Evolutionary conservation across 768 basidiomycete genomes (phyloP), one percentile per base, ranked within the genome.

Genomic region (Russula dissimulans): DNA sequence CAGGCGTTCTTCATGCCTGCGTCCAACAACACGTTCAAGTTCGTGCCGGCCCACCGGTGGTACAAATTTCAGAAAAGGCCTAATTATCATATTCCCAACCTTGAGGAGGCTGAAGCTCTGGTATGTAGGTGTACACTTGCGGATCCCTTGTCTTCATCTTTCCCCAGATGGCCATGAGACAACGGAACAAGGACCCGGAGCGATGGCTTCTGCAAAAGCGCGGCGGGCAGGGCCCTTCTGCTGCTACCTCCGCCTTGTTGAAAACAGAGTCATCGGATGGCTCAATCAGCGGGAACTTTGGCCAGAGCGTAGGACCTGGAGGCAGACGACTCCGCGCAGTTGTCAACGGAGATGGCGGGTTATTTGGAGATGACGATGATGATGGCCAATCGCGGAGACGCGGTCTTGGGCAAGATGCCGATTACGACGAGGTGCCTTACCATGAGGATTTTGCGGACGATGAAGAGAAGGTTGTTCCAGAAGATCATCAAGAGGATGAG

Each of bases 41-140:
- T 94, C 72, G 86, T 95, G 11, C 87, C 91, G 14, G 84, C 89
- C 5, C 83, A 91, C 70, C 80, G 91, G 46, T 94, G 89, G 89
- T 95, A 94, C 78, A 91, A 91, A 72, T 93, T 93, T 70, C 89
- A 89, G 74, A 91, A 91, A 77, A 85, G 84, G 66, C 79, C 88
- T 45, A 86, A 84, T 67, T 84, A 91, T 67, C 79, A 83, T 67
- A 74, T 89, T 15, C 86, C 85, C 46, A 81, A 81, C 43, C 77
- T 78, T 72, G 87, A 76, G 74, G 84, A 77, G 74, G 86, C 76
- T 67, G 91, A 80, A 79, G 83, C 77, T 68, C 75, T 79, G 72
- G 89, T 83, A 80, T 74, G 76, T 70, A 60, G 46, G 68, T 70
- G 71, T 70, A 69, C 68, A 66, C 38, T 49, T 22, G 53, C 22